phyloP scores from a whole-genome alignment of 1,284 basidiomycete genomes.

The Gymnopus androsaceus region DNA sequence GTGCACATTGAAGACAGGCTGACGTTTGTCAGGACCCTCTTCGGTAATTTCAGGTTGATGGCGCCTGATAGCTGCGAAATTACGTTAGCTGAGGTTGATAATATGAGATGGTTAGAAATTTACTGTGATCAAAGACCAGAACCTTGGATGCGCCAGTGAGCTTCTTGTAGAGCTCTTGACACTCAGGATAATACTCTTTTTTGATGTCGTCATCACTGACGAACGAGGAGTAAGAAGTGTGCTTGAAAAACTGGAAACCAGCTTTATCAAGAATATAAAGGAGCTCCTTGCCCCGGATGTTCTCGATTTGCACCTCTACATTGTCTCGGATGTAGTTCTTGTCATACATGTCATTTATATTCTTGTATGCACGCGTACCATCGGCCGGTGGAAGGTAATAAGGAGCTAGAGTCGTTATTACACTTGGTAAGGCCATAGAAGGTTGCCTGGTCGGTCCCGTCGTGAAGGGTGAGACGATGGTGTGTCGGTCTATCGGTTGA shows the following conservation, averaged over 20 bases:
- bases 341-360: too few relatives aligned
- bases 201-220: constrained; percentile 44
- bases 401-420: too few relatives aligned
- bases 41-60: constrained; percentile 39
- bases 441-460: too few relatives aligned
- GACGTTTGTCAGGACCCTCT: constrained; percentile 43
- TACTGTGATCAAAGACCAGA: constrained; percentile 60
- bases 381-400: too few relatives aligned
- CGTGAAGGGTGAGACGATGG: too few relatives aligned
- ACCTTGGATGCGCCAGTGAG: constrained; percentile 50
- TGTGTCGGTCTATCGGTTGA: too few relatives aligned
- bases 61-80: constrained; percentile 43
- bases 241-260: constrained; percentile 46
- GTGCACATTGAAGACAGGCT: constrained; percentile 50
- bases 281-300: constrained; percentile 47
- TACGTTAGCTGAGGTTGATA: too few relatives aligned
- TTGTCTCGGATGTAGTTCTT: not conserved
- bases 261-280: constrained; percentile 45
- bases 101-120: constrained; percentile 3
- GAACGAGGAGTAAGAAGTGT: constrained; percentile 27
- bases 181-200: constrained; percentile 53
- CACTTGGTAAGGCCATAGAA: too few relatives aligned
- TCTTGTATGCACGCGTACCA: too few relatives aligned
- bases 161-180: constrained; percentile 49
- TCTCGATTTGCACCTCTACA: constrained; percentile 23